Evolutionary conservation across 208 protist genomes (phyloP), one percentile per base, ranked within the genome.

Genomic region (Trypanosoma congolense): DNA sequence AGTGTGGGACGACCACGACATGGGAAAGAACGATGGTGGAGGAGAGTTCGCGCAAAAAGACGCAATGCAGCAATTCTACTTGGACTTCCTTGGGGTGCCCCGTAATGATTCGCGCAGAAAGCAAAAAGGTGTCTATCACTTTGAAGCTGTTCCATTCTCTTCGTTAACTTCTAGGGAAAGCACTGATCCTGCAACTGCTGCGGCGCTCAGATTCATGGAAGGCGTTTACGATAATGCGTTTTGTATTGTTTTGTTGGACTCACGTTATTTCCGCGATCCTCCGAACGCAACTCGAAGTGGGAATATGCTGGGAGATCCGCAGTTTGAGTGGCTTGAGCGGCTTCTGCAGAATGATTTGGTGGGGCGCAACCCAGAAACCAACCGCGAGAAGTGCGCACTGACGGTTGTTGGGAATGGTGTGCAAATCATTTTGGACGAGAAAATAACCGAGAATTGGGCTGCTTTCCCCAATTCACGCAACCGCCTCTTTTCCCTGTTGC

Each of bases 1-100:
- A 35, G 80, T 77, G 10, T 95, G 88, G 88, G 88, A 95, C 45
- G 88, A 95, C 56, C 88, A 95, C 67, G 88, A 95, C 53, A 86
- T 90, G 71, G 83, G 81, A 22, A 73, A 82, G 58, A 95, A 95
- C 62, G 81, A 95, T 52, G 88, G 73, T 4, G 88, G 85, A 18
- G 63, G 48, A 12, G 83, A 93, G 38, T 88, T 84, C 52, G 40
- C 50, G 9, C 8, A 83, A 33, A 74, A 74, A 18, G 73, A 81
- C 52, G 58, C 38, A n/a, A 76, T 74, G 49, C 73, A 93, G 66
- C 49, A 69, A 2, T 70, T 86, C 28, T 80, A 85, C 40, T 73
- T 95, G 9, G 73, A 93, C 54, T 95, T 95, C 56, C 57, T 95
- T 12, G 70, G 61, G 24, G 76, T 77, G 38, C 57, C 79, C 0